Evolutionary conservation across 208 protist genomes (phyloP).

Genomic region (Trypanosoma boissoni): DNA sequence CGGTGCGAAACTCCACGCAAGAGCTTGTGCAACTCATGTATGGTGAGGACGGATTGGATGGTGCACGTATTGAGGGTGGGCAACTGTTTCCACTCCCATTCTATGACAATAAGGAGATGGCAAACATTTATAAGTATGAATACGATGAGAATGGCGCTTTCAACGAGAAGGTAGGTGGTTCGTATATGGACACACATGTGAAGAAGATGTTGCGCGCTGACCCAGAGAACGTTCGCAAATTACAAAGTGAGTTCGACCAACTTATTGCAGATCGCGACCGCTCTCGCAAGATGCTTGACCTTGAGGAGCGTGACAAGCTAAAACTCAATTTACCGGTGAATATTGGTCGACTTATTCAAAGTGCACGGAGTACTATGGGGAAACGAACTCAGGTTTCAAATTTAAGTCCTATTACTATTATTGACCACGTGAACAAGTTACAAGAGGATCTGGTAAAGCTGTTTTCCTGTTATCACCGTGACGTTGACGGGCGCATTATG

Average conservation of each 20-base stretch:
- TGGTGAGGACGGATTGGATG: slow-evolving; percentile 99
- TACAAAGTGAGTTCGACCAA: slow-evolving; percentile 92
- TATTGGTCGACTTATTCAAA: slow-evolving; percentile 94
- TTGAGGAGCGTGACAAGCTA: slow-evolving; percentile 59
- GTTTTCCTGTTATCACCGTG: slow-evolving; percentile 77
- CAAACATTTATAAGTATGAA: slow-evolving; percentile 67
- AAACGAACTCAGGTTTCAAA: slow-evolving; percentile 88
- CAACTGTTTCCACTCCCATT: slow-evolving; percentile 73
- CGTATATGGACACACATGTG: slow-evolving; percentile 87
- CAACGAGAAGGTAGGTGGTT: slow-evolving; percentile 63
- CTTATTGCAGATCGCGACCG: slow-evolving; percentile 80
- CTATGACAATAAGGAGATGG: slow-evolving; percentile 68
- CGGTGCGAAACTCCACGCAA: slow-evolving; percentile 95
- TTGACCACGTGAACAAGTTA: slow-evolving; percentile 72
- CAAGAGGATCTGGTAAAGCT: slow-evolving; percentile 79
- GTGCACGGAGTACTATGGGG: slow-evolving; percentile 93
- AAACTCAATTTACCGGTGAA: slow-evolving; percentile 93
- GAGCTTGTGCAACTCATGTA: slow-evolving; percentile 98
- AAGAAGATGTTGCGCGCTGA: slow-evolving; percentile 82
- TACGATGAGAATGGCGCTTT: slow-evolving; percentile 76
- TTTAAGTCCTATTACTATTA: slow-evolving; percentile 89
- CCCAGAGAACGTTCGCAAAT: slow-evolving; percentile 49
- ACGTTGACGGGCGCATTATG: slow-evolving; percentile 47
- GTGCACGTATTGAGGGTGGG: slow-evolving; percentile 88
- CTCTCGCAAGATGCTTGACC: slow-evolving; percentile 61